These are phyloP conservation scores for Rhytidiadelphus loreus DNA, from an alignment of 225 moss, liverwort and hornwort species.

Conservation along the genomic window DNA sequence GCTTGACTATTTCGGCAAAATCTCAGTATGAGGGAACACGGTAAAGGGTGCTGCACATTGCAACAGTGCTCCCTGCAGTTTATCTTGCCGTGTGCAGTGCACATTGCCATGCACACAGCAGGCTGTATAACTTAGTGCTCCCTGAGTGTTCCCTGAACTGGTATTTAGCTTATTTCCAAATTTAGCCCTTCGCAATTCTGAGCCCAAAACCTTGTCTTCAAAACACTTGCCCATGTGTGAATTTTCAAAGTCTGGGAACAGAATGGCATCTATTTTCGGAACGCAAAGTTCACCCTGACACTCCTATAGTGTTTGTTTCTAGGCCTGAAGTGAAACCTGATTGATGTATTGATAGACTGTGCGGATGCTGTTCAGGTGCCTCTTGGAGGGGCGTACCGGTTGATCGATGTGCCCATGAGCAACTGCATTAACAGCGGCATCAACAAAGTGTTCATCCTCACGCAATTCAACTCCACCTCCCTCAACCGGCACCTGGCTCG, in stretches of 20 bases:
- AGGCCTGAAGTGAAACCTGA: background rate
- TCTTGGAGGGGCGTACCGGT: slow-evolving; percentile 46
- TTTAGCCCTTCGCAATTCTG: background rate
- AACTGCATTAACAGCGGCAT: slow-evolving; percentile 63
- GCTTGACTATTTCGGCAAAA: background rate
- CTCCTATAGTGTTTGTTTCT: background rate
- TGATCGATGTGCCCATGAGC: slow-evolving; percentile 67
- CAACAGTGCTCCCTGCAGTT: background rate
- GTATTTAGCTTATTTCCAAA: background rate
- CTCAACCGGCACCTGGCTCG: slow-evolving; percentile 51
- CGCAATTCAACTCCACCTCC: slow-evolving; percentile 61
- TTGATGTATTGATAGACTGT: background rate
- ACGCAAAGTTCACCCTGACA: background rate
- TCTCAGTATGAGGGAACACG: background rate
- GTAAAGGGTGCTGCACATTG: background rate
- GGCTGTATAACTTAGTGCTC: background rate
- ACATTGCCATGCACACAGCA: background rate
- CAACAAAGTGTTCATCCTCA: slow-evolving; percentile 61
- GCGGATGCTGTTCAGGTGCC: slow-evolving; percentile 23
- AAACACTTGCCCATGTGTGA: background rate
- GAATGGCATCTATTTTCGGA: background rate
- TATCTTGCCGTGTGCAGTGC: background rate
- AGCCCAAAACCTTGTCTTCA: background rate
- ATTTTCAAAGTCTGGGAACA: background rate
- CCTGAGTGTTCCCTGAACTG: background rate